Evolutionary conservation across 371 early-diverging fungal genomes (phyloP).

Genomic region (Smittium culicis): DNA sequence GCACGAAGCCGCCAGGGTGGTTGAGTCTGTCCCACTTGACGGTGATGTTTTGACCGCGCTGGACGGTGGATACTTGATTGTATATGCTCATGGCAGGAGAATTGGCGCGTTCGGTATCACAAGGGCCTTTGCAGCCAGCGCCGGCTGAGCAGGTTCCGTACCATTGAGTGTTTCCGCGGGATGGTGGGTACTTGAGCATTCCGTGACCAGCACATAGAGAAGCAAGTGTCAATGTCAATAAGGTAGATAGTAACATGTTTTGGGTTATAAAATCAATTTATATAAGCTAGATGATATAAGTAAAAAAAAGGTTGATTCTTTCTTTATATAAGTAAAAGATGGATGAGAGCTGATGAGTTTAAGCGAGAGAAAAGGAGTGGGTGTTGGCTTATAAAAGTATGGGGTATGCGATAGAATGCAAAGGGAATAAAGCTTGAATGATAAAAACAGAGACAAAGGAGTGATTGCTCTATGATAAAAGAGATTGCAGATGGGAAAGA

Average conservation of each 20-base stretch:
- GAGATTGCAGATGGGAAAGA: too few species aligned
- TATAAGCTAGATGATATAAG: neutral
- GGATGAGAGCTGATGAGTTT: too few species aligned
- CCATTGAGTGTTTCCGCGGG: conserved; percentile 36
- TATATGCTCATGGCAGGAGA: conserved; percentile 32
- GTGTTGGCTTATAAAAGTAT: too few species aligned
- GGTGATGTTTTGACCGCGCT: conserved; percentile 36
- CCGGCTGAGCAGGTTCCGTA: conserved; percentile 42
- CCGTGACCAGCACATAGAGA: conserved; percentile 30
- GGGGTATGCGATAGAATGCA: too few species aligned
- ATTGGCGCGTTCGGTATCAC: conserved; percentile 32
- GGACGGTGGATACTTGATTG: conserved; percentile 27
- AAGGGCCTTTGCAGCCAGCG: conserved; percentile 40
- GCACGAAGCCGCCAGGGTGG: conserved; percentile 48
- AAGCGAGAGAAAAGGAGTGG: too few species aligned
- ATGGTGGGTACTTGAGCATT: conserved; percentile 18
- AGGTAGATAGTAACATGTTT: conserved; percentile 16
- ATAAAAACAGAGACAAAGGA: too few species aligned
- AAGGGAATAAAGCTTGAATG: too few species aligned
- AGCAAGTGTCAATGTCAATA: conserved; percentile 6
- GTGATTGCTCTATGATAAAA: too few species aligned
- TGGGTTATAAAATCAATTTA: conserved; percentile 18
- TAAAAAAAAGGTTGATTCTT: neutral
- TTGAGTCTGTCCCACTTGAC: conserved; percentile 41
- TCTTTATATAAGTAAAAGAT: neutral